These are phyloP conservation scores for Eucalyptus pauciflora DNA, from an alignment of 345 rosid genomes.

Conservation along the genomic window DNA sequence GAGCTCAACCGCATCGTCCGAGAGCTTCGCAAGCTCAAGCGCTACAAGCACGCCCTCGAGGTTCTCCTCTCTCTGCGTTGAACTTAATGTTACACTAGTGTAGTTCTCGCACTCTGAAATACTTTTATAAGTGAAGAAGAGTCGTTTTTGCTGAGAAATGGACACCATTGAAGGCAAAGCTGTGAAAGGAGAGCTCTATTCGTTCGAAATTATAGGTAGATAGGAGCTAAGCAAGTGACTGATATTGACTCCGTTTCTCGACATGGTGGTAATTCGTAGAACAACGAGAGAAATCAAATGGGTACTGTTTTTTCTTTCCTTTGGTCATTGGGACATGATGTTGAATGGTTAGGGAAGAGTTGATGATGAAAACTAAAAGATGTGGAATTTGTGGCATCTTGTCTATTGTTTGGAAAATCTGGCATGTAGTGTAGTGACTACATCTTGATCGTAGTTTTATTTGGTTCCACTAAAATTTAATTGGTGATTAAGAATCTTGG, in stretches of 20 bases:
- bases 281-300: background rate
- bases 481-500: background rate
- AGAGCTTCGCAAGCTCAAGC: slow-evolving; percentile 84
- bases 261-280: background rate
- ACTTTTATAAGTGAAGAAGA: background rate
- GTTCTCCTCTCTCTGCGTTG: slow-evolving; percentile 5
- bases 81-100: no score
- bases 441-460: background rate
- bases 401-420: background rate
- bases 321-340: background rate
- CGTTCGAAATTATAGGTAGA: background rate
- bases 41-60: slow-evolving; percentile 92
- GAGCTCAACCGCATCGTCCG: slow-evolving; percentile 76
- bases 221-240: background rate
- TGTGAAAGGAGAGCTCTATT: background rate
- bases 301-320: background rate
- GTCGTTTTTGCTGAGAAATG: background rate
- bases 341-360: background rate
- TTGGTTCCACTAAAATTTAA: background rate
- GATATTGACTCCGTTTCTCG: background rate
- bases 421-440: background rate
- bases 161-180: background rate
- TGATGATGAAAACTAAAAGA: background rate
- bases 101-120: background rate
- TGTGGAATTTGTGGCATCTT: background rate